phyloP scores from a whole-genome alignment of 2,329 filamentous ascomycete species.

The Alternaria gansuensis region DNA sequence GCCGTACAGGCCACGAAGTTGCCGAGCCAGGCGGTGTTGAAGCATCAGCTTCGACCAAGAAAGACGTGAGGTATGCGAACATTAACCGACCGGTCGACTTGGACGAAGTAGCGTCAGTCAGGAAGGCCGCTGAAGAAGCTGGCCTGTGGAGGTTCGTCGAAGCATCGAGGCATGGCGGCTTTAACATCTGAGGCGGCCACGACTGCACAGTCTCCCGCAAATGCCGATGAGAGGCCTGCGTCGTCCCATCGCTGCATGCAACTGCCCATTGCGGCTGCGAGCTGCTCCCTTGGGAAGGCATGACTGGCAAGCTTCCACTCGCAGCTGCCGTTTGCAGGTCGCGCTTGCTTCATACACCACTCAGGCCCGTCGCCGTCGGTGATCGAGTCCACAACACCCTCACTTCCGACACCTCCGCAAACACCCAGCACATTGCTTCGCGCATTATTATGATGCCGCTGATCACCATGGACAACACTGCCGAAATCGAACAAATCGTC shows the following conservation, averaged over 20 bases:
- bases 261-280: background rate
- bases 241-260: background rate
- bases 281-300: background rate
- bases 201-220: background rate
- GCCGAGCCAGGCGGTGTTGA: slow-evolving; percentile 43
- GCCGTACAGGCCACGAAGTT: slow-evolving; percentile 39
- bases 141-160: slow-evolving; percentile 85
- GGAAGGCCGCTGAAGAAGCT: slow-evolving; percentile 72
- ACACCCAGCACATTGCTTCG: slow-evolving; percentile 13
- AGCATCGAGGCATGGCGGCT: slow-evolving; percentile 64
- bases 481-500: slow-evolving; percentile 29
- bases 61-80: slow-evolving; percentile 73
- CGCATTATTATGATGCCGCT: slow-evolving; percentile 32
- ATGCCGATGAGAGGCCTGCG: background rate
- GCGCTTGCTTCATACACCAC: slow-evolving; percentile 1
- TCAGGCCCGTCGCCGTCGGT: background rate
- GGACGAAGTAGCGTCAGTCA: slow-evolving; percentile 72
- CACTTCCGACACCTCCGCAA: background rate
- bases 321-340: background rate
- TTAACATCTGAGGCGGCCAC: slow-evolving; percentile 54
- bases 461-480: slow-evolving; percentile 16
- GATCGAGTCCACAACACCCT: slow-evolving; percentile 11
- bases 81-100: slow-evolving; percentile 76
- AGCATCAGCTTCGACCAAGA: slow-evolving; percentile 39
- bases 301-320: background rate